A percentile compares a stretch with the other conserved stretches of the same genome.
These are phyloP conservation scores for Penicillium steckii DNA, from an alignment of 495 filamentous ascomycete genomes.

Conservation along the genomic window DNA sequence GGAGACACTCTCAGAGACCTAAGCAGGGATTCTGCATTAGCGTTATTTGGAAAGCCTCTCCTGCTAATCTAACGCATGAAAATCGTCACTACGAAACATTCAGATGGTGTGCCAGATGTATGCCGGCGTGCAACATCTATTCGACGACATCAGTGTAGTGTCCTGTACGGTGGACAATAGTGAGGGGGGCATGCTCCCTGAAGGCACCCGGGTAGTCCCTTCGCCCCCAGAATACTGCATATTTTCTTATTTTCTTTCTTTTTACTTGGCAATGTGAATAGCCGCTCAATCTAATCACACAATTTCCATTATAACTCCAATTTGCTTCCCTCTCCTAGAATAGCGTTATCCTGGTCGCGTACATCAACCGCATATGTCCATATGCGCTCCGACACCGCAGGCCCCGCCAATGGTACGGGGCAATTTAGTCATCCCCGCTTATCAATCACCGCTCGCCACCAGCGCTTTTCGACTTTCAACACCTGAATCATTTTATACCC, in stretches of 20 bases:
- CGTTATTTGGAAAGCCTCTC: neutral
- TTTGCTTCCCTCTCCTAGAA: no score
- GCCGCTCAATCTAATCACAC: neutral
- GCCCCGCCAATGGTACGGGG: constrained; percentile 35
- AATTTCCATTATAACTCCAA: neutral
- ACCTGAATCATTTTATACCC: neutral
- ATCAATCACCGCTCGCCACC: constrained; percentile 39
- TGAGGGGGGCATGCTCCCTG: neutral
- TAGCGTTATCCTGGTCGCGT: no score
- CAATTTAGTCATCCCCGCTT: constrained; percentile 42
- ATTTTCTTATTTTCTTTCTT: neutral
- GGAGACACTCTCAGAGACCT: neutral
- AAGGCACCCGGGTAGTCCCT: neutral
- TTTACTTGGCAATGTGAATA: neutral
- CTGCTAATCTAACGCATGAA: neutral
- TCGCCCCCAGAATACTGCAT: neutral
- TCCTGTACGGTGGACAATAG: neutral
- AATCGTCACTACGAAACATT: neutral
- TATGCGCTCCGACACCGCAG: constrained; percentile 27
- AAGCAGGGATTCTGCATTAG: neutral
- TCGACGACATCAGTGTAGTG: neutral
- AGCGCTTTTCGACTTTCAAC: constrained; percentile 17
- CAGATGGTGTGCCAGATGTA: neutral
- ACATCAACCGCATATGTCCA: neutral
- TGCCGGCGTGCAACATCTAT: neutral